These are phyloP conservation scores for Vicia villosa DNA, from an alignment of 306 rosid species.

Conservation along the genomic window DNA sequence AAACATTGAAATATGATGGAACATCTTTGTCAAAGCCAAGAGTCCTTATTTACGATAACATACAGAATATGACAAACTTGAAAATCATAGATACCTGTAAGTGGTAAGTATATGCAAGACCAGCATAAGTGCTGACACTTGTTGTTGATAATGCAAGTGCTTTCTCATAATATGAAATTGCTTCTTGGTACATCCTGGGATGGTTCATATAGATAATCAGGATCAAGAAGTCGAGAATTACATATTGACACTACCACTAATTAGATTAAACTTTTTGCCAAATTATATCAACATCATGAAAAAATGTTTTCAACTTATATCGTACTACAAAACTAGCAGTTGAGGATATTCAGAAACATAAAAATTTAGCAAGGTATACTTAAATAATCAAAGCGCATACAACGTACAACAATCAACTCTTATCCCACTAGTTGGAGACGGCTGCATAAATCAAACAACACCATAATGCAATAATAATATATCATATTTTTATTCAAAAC, in stretches of 20 bases:
- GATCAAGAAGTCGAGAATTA: constrained; percentile 18
- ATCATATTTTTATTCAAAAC: neutral
- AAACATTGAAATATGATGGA: neutral
- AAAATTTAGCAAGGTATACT: neutral
- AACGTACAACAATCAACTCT: neutral
- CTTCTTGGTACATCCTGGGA: constrained; percentile 76
- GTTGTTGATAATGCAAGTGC: constrained; percentile 85
- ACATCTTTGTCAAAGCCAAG: neutral
- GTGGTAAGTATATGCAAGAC: constrained; percentile 94
- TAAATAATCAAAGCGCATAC: constrained; percentile 1
- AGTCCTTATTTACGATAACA: too few relatives aligned
- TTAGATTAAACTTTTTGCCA: neutral
- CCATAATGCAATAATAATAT: too few relatives aligned
- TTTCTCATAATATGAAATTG: constrained; percentile 82
- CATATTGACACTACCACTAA: constrained; percentile 19
- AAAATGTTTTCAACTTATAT: constrained; percentile 13
- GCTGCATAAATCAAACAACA: too few relatives aligned
- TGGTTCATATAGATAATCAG: constrained; percentile 27
- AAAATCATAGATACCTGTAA: constrained; percentile 62
- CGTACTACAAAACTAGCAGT: neutral
- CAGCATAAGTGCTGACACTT: constrained; percentile 93
- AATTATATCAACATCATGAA: neutral
- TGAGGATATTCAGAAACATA: constrained; percentile 24
- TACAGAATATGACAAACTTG: neutral
- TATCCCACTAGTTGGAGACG: neutral